Evolutionary conservation across 805 yeast species (phyloP).

Genomic region (Blastobotrys mokoenaii): DNA sequence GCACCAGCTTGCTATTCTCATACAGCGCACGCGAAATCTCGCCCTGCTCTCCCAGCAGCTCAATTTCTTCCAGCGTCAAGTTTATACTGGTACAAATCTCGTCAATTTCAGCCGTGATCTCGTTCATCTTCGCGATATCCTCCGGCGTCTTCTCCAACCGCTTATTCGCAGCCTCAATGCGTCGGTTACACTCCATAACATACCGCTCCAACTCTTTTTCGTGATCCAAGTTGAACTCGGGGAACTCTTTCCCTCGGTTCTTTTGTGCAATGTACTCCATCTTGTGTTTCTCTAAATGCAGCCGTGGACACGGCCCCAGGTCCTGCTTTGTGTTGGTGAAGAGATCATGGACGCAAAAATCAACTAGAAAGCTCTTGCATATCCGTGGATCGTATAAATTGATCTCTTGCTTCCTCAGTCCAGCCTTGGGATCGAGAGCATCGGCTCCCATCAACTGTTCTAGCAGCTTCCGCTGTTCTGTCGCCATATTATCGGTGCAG

Average conservation of each 20-base stretch:
- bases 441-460: constrained; percentile 73
- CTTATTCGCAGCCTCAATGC: constrained; percentile 53
- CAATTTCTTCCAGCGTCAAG: constrained; percentile 58
- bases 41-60: constrained; percentile 40
- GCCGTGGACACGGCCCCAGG: constrained; percentile 67
- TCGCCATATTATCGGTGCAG: constrained; percentile 33
- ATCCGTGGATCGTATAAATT: constrained; percentile 48
- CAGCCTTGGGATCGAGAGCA: constrained; percentile 21
- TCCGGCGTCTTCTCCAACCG: constrained; percentile 67
- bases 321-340: constrained; percentile 77
- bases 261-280: constrained; percentile 45
- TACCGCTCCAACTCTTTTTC: constrained; percentile 42
- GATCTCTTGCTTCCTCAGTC: constrained; percentile 31
- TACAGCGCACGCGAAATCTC: constrained; percentile 43
- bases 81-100: constrained; percentile 54
- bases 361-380: constrained; percentile 78
- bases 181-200: constrained; percentile 57
- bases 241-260: constrained; percentile 32
- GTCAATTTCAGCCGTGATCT: constrained; percentile 18
- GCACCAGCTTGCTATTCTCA: constrained; percentile 34
- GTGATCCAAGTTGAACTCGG: constrained; percentile 42
- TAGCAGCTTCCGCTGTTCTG: constrained; percentile 60
- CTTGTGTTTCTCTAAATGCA: constrained; percentile 68
- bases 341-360: constrained; percentile 77
- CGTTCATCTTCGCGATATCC: constrained; percentile 44